Conservation (phyloP, 2,329 filamentous ascomycete species). For the Paecilomyces sp. region DNA sequence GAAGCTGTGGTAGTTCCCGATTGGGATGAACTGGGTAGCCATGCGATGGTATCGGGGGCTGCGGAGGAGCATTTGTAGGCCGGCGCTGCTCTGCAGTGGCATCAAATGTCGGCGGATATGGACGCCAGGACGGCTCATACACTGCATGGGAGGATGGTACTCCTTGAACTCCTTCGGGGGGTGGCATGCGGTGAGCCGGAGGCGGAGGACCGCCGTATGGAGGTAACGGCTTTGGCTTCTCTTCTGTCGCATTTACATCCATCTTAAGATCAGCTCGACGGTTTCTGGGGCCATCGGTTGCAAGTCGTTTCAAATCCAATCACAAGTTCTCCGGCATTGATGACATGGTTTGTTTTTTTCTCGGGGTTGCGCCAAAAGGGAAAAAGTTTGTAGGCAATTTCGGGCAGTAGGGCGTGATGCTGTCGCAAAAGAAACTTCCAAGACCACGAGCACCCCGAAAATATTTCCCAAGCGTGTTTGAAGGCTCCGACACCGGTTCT, state of each 20-base stretch:
- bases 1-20: conserved; percentile 27
- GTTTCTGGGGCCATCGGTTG: conserved; percentile 7
- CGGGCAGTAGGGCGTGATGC: not conserved
- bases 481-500: not conserved
- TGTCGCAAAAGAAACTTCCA: not conserved
- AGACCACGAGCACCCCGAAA: not conserved
- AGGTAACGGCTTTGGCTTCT: conserved; percentile 16
- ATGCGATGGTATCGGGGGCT: conserved; percentile 20
- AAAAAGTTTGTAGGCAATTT: not conserved
- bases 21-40: conserved; percentile 22
- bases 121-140: conserved; percentile 27
- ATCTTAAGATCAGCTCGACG: conserved; percentile 13
- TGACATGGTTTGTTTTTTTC: conserved; percentile 9
- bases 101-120: conserved; percentile 22
- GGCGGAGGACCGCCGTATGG: conserved; percentile 15
- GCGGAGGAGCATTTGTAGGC: conserved; percentile 16
- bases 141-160: conserved; percentile 18
- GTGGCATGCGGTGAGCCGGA: conserved; percentile 24
- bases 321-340: conserved; percentile 12
- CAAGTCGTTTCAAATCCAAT: conserved; percentile 1
- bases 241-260: conserved; percentile 19
- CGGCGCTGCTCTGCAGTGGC: conserved; percentile 22
- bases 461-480: not conserved
- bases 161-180: conserved; percentile 20
- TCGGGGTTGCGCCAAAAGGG: conserved; percentile 5